Conservation (phyloP, 768 basidiomycete species). For the Galerina marginata region DNA sequence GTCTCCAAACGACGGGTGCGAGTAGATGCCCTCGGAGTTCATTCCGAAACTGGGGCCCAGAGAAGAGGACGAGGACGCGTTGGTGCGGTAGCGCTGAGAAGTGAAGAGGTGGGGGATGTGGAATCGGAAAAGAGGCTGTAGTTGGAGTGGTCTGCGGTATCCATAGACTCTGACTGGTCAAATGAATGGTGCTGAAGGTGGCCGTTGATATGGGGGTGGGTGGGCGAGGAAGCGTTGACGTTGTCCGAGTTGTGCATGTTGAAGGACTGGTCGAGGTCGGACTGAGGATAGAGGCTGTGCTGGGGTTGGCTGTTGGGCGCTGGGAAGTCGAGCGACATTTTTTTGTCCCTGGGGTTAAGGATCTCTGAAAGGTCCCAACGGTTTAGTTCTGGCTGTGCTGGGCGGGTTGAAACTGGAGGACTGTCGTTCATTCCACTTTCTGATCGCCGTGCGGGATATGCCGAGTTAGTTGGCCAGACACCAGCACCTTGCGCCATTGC, state of each 20-base stretch:
- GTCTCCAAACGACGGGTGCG: constrained; percentile 64
- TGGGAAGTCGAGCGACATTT: constrained; percentile 62
- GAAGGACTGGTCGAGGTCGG: constrained; percentile 65
- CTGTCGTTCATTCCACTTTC: constrained; percentile 34
- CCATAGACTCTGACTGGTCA: constrained; percentile 58
- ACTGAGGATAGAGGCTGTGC: constrained; percentile 45
- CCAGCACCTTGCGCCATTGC: not conserved
- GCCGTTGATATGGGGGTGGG: constrained; percentile 28
- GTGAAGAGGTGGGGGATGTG: constrained; percentile 46
- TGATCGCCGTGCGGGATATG: constrained; percentile 62
- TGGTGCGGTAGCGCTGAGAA: constrained; percentile 70
- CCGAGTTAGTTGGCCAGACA: constrained; percentile 10
- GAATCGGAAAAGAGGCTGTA: constrained; percentile 71
- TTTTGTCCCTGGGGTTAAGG: constrained; percentile 49
- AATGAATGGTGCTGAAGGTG: constrained; percentile 25
- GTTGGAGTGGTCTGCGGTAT: constrained; percentile 55
- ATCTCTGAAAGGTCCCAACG: constrained; percentile 51
- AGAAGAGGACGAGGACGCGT: constrained; percentile 76
- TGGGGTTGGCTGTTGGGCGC: constrained; percentile 38
- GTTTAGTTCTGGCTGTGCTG: constrained; percentile 37
- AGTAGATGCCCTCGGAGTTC: constrained; percentile 61
- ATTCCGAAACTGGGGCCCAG: constrained; percentile 55
- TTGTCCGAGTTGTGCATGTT: constrained; percentile 48
- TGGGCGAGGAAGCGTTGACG: constrained; percentile 36
- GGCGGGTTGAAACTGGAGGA: constrained; percentile 39